Base-by-base conservation (phyloP, 345 rosid genomes). In the Hevea brasiliensis region DNA sequence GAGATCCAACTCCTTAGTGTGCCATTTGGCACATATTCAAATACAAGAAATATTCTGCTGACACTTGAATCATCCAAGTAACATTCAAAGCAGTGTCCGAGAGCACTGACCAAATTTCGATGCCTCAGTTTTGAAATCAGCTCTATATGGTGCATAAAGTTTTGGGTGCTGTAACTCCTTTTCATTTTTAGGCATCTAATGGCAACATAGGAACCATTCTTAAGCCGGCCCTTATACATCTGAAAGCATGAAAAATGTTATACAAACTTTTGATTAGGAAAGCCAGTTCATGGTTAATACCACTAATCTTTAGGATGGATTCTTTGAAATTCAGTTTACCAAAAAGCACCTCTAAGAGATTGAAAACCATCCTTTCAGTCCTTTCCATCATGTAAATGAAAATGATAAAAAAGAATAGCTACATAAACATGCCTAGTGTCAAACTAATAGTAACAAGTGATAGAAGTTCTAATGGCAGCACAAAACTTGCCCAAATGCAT, bases 1-100 rank as follows among this genome's bases (percentile, higher is more conserved):
- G 97, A 87, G 62, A 91, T 82, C 97, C 99, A 91, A 85, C 86
- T 87, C 77, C 97, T 87, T 68, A 95, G 83, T 12, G 84, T 90
- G 71, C 97, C 98, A 72, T 91, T 92, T 58, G 91, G 93, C 67
- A 92, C 96, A 58, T 89, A 89, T 84, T 95, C 98, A 12, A 95
- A 92, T 42, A 92, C 81, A 17, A 89, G 87, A 76, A 95, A 95
- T 78, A 90, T 85, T 87, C 97, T 91, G 85, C 97, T 92, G 81
- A 95, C 94, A 26, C 90, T 91, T 40, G 98, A 91, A 81, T 95
- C 96, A 74, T 92, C 97, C 76, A 92, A 85, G 86, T 95, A 92
- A 82, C 92, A 92, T 60, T 89, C 98, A 29, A 95, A 92, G 84
- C 97, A 90, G 77, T 95, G 97, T 37, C 99, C 99, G 10, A 95